A percentile compares a stretch with the other conserved stretches of the same genome.
These are phyloP conservation scores for Sedum album DNA, from an alignment of 164 flowering plant species.

Conservation along the genomic window DNA sequence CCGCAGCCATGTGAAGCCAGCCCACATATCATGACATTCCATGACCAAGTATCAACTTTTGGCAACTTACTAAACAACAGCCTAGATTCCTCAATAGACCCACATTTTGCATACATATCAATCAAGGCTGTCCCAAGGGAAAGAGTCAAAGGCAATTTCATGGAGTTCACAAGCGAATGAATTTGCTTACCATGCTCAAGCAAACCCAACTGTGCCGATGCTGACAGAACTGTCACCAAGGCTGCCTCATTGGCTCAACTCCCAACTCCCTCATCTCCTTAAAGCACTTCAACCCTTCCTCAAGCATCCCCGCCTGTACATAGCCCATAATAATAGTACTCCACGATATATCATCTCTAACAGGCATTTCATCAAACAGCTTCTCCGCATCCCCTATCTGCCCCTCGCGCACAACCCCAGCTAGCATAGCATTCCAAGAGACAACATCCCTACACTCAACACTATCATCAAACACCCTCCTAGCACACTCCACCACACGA, in stretches of 20 bases:
- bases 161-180: slow-evolving; percentile 22
- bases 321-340: slow-evolving; percentile 36
- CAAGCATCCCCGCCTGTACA: slow-evolving; percentile 30
- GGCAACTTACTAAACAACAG: slow-evolving; percentile 29
- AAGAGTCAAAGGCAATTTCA: slow-evolving; percentile 22
- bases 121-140: slow-evolving; percentile 32
- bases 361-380: slow-evolving; percentile 43
- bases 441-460: slow-evolving; percentile 31
- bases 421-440: slow-evolving; percentile 42
- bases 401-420: slow-evolving; percentile 27
- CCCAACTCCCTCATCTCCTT: slow-evolving; percentile 27
- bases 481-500: slow-evolving; percentile 16
- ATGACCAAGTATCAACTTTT: slow-evolving; percentile 24
- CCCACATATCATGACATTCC: slow-evolving; percentile 54
- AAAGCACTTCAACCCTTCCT: slow-evolving; percentile 33
- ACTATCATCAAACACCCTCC: slow-evolving; percentile 32
- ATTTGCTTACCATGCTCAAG: slow-evolving; percentile 31
- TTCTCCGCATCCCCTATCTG: slow-evolving; percentile 20
- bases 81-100: slow-evolving; percentile 29
- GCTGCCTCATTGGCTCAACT: slow-evolving; percentile 30
- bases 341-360: slow-evolving; percentile 43
- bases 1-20: slow-evolving; percentile 39
- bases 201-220: slow-evolving; percentile 42
- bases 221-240: slow-evolving; percentile 35
- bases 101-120: slow-evolving; percentile 42